Base-by-base conservation (phyloP, 2,329 filamentous ascomycete species). In the Beauveria medogensis region DNA sequence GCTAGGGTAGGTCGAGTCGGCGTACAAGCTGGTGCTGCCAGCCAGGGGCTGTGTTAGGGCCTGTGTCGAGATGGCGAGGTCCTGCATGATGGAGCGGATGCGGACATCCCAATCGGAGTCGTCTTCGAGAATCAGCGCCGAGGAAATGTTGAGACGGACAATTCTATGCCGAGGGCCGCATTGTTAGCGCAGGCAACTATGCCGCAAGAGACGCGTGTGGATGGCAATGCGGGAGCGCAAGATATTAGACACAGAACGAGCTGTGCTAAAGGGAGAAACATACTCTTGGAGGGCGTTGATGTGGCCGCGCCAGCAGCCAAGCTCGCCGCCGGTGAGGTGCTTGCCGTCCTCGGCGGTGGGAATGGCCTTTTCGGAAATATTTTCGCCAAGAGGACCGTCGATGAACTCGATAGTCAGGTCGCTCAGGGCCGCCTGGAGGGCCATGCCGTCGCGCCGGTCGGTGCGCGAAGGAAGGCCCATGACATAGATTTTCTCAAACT, bases 31-130 rank as follows among this genome's bases (percentile, higher is more conserved):
- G 10, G 43, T 34, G 14, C 50, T 48, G n/a, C 63, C 62, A 10
- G 47, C 52, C 1, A 64, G 34, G 12, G 72, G 71, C 41, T 73
- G 71, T 3, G 68, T 68, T 40, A 72, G 71, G 1, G 67, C 69
- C 24, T 68, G 69, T 2, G 73, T 68, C 0, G 73, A 72, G 30
- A 64, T 63, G 2, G 76, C 72, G 41, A 77, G 75, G 47, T 69
- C 63, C 28, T 66, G 71, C 30, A 83, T 72, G 64, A 83, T 81
- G 0, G 69, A 59, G 48, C 79, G 78, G 40, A 83, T 68, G 0
- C 73, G 72, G 26, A 82, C 69, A 59, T 83, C 81, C 81, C 81
- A 83, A 69, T 83, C 81, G 10, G 78, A 75, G 61, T 83, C 81
- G 64, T 83, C 81, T 65, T 83, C 81, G 30, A 83, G 67, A 28